Percentiles rank a stretch among this genome's conserved stretches.
Evolutionary conservation across 2,329 filamentous ascomycete genomes (phyloP).

Genomic region (Tolypocladium paradoxum): DNA sequence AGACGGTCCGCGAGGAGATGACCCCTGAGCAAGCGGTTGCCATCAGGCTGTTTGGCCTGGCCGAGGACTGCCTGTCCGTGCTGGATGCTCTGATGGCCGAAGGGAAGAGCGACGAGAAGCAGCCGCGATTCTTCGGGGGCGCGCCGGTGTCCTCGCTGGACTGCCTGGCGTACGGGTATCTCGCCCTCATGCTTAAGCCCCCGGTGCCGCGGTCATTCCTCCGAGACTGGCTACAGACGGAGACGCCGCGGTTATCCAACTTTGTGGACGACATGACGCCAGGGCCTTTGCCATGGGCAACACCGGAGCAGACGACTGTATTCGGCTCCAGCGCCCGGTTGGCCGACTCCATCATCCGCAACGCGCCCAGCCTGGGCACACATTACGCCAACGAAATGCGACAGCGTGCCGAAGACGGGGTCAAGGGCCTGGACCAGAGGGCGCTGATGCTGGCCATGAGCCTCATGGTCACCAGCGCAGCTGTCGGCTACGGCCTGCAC

Average conservation of each 20-base stretch:
- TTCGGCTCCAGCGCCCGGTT: conserved; percentile 18
- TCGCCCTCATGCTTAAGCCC: conserved; percentile 56
- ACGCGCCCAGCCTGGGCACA: conserved; percentile 23
- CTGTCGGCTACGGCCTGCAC: conserved; percentile 26
- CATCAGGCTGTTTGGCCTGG: conserved; percentile 67
- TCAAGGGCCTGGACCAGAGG: conserved; percentile 21
- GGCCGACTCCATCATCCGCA: conserved; percentile 23
- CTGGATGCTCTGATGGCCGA: conserved; percentile 44
- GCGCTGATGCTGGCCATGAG: conserved; percentile 20
- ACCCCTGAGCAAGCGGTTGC: conserved; percentile 60
- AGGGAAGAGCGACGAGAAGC: conserved; percentile 9
- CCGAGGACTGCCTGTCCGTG: conserved; percentile 60
- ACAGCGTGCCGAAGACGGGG: conserved; percentile 21
- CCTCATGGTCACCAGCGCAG: conserved; percentile 25
- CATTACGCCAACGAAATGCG: conserved; percentile 25
- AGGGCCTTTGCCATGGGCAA: conserved; percentile 16
- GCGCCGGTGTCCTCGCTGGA: conserved; percentile 41
- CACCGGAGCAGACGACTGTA: conserved; percentile 10
- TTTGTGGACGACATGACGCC: conserved; percentile 21
- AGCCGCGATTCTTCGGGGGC: conserved; percentile 20
- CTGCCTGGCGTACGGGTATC: conserved; percentile 70
- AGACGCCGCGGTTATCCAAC: conserved; percentile 17
- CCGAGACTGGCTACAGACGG: conserved; percentile 27
- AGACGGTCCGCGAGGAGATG: conserved; percentile 51
- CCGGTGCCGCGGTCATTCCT: conserved; percentile 31